phyloP scores from a whole-genome alignment of 164 flowering plant genomes.

The Berberis vulgaris region DNA sequence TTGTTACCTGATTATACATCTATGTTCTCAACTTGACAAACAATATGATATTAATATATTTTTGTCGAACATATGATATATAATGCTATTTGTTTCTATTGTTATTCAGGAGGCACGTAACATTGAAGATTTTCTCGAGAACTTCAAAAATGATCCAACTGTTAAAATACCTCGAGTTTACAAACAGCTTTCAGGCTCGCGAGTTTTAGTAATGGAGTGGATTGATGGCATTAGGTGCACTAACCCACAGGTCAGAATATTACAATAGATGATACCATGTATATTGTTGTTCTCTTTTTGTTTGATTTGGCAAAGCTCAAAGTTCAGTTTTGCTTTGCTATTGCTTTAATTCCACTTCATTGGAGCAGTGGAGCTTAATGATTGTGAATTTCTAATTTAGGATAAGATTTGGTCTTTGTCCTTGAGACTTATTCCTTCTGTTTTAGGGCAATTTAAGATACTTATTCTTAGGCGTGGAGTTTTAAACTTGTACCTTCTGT shows the following conservation, averaged over 20 bases:
- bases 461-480: no score
- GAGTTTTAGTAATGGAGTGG: conserved; percentile 98
- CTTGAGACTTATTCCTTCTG: no score
- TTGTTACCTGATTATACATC: no score
- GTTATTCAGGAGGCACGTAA: conserved; percentile 76
- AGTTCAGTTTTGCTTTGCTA: not conserved
- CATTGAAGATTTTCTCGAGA: conserved; percentile 87
- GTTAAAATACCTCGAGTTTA: conserved; percentile 93
- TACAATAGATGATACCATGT: conserved; percentile 2
- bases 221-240: conserved; percentile 99
- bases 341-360: not conserved
- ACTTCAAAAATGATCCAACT: conserved; percentile 91
- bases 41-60: not conserved
- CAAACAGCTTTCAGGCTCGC: conserved; percentile 72
- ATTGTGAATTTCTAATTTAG: not conserved
- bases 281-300: not conserved
- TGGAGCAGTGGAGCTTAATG: no score
- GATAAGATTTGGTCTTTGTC: not conserved
- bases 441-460: no score
- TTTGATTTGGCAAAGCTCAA: not conserved
- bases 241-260: conserved; percentile 67
- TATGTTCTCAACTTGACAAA: not conserved
- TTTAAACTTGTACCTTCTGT: not conserved
- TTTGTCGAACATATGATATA: not conserved
- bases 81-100: not conserved